These are phyloP conservation scores for Colletotrichum sojae DNA, from an alignment of 2,329 filamentous ascomycete genomes.

Conservation along the genomic window DNA sequence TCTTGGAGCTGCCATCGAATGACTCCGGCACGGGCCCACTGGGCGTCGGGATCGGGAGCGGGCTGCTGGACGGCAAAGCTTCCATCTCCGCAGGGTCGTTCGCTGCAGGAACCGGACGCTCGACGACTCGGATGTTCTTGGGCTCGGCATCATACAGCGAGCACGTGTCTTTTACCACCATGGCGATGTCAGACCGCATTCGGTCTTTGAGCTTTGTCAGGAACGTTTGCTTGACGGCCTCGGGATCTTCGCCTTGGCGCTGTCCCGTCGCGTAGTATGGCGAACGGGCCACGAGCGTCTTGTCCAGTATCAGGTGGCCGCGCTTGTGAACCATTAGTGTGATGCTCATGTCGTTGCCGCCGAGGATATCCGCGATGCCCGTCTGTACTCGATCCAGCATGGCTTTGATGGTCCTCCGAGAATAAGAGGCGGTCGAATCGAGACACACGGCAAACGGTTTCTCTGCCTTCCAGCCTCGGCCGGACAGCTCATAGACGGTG, in stretches of 20 bases:
- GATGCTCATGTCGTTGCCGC: constrained; percentile 61
- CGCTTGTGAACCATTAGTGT: constrained; percentile 66
- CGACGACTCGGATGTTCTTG: constrained; percentile 39
- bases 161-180: constrained; percentile 67
- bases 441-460: constrained; percentile 63
- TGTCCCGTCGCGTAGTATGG: constrained; percentile 39
- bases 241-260: constrained; percentile 47
- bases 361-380: constrained; percentile 63
- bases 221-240: constrained; percentile 55
- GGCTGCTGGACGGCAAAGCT: constrained; percentile 32
- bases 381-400: constrained; percentile 66
- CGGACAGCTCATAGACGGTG: constrained; percentile 61
- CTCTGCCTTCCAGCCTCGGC: constrained; percentile 60
- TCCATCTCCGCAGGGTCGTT: constrained; percentile 38
- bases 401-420: constrained; percentile 61
- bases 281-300: constrained; percentile 57
- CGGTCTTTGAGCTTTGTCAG: constrained; percentile 59
- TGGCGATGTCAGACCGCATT: constrained; percentile 63
- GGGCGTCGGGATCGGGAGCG: constrained; percentile 28
- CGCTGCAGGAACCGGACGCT: constrained; percentile 35
- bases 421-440: constrained; percentile 57
- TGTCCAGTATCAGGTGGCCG: constrained; percentile 67
- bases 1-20: constrained; percentile 29
- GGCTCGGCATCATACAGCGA: constrained; percentile 54
- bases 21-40: constrained; percentile 26